Base-by-base conservation (phyloP, 768 basidiomycete species). In the Leccinum disarticulatum region DNA sequence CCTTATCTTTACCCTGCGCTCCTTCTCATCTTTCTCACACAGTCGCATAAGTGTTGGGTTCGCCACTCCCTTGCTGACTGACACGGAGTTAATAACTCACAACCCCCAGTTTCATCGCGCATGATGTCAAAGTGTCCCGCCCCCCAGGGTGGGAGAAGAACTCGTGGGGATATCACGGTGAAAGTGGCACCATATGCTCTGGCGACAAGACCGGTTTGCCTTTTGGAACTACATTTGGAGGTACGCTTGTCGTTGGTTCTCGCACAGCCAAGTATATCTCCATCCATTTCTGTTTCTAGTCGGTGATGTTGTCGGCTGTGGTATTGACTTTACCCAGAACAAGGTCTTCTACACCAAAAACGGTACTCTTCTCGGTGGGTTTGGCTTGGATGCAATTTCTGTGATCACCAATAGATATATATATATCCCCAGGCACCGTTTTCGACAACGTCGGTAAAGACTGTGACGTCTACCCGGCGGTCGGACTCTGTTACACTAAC, bases 151-250 rank as follows among this genome's bases (percentile, higher is more conserved):
- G 88, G 89, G 91, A 94, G 70, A 77, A 80, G 58, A 83, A 85
- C 62, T 94, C 91, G 6, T 95, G 93, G 91, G 93, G 93, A 55
- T 96, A 93, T 71, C 90, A 94, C 66, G 93, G 90, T n/a, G 92
- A 95, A 64, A 93, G 91, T 67, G 93, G 94, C 6, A 83, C 80
- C 58, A 80, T 87, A 3, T 93, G 91, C 73, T 84, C 88, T 27
- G 83, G 85, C 6, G 87, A 91, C 59, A 86, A 83, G 70, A 85
- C 80, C 33, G 92, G 91, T 30, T 80, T 81, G 51, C 75, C 82
- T 15, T 97, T 88, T 74, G 91, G 91, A 9, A 87, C 88, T 48
- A 84, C 83, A 0, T 98, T 90, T 71, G 87, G 90, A 66, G 86
- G 93, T 94, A 72, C 69, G 87, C 78, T 28, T 6, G 14, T 19